Evolutionary conservation across 148 eudicot species (phyloP).

Genomic region (Pharnaceum exiguum): DNA sequence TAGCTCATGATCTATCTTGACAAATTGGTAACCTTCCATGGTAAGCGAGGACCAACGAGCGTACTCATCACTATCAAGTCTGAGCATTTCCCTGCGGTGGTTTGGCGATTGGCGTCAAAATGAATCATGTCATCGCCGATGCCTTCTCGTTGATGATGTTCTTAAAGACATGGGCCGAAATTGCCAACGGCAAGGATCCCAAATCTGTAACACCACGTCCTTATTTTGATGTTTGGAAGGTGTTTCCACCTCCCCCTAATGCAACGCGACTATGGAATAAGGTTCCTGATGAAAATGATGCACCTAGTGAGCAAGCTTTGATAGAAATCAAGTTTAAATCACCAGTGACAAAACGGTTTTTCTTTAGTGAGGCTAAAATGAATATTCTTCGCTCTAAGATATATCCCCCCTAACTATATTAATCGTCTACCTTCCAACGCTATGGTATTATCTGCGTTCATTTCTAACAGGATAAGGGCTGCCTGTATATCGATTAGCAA

Average conservation of each 20-base stretch:
- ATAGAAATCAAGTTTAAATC: no score
- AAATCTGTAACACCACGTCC: neutral
- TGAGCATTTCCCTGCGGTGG: constrained; percentile 37
- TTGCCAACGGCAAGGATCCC: constrained; percentile 1
- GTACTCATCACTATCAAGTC: constrained; percentile 23
- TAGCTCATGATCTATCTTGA: neutral
- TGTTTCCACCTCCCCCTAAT: constrained; percentile 20
- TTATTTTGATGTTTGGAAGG: constrained; percentile 3
- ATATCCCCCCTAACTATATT: neutral
- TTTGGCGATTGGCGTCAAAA: constrained; percentile 7
- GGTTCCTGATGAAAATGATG: neutral
- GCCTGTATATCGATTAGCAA: constrained; percentile 1
- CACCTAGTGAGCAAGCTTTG: neutral
- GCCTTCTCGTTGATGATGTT: constrained; percentile 23
- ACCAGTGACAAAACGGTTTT: constrained; percentile 24
- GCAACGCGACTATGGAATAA: neutral
- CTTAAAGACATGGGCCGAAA: constrained; percentile 30
- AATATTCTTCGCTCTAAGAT: constrained; percentile 6
- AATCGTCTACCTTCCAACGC: constrained; percentile 2
- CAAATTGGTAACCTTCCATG: neutral
- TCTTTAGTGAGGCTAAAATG: constrained; percentile 20
- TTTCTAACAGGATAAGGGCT: constrained; percentile 25
- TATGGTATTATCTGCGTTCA: constrained; percentile 30
- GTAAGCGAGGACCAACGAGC: neutral
- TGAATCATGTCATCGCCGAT: constrained; percentile 37